Conservation (phyloP, 2,329 filamentous ascomycete species). For the Neofusicoccum cordaticola region DNA sequence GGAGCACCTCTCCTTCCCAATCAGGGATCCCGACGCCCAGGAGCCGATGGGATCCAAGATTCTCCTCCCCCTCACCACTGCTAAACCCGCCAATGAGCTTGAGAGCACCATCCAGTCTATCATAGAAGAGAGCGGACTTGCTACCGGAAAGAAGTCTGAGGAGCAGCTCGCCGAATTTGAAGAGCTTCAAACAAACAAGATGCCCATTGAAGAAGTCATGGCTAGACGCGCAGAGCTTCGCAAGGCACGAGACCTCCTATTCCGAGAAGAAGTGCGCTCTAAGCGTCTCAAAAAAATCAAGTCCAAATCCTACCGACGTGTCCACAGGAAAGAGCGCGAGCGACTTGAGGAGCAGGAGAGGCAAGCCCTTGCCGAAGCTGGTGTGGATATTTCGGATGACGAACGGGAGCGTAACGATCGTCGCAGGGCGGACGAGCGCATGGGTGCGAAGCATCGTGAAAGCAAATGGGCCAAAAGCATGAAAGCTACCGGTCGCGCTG, state of each 20-base stretch:
- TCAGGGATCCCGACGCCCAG: constrained; percentile 67
- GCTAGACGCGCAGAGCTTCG: constrained; percentile 72
- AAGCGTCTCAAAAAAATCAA: constrained; percentile 99
- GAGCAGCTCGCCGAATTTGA: constrained; percentile 67
- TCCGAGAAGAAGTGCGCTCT: constrained; percentile 81
- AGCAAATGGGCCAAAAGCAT: constrained; percentile 90
- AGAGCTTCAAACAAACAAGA: constrained; percentile 66
- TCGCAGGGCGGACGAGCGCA: constrained; percentile 75
- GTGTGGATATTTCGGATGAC: constrained; percentile 60
- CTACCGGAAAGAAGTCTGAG: constrained; percentile 55
- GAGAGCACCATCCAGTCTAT: constrained; percentile 85
- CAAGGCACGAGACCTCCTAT: constrained; percentile 77
- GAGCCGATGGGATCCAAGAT: constrained; percentile 61
- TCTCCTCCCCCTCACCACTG: constrained; percentile 57
- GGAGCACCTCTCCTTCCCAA: constrained; percentile 84
- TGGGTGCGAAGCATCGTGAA: constrained; percentile 80
- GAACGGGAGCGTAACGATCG: constrained; percentile 68
- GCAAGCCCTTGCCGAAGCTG: constrained; percentile 57
- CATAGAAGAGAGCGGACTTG: constrained; percentile 81
- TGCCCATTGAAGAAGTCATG: constrained; percentile 70
- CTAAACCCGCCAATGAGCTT: constrained; percentile 72
- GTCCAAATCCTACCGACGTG: constrained; percentile 88
- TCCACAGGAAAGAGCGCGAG: constrained; percentile 78
- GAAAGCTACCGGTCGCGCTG: constrained; percentile 72
- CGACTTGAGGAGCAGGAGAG: constrained; percentile 56